These are phyloP conservation scores for Solanum piurae DNA, from an alignment of 257 asterid species.

Conservation along the genomic window DNA sequence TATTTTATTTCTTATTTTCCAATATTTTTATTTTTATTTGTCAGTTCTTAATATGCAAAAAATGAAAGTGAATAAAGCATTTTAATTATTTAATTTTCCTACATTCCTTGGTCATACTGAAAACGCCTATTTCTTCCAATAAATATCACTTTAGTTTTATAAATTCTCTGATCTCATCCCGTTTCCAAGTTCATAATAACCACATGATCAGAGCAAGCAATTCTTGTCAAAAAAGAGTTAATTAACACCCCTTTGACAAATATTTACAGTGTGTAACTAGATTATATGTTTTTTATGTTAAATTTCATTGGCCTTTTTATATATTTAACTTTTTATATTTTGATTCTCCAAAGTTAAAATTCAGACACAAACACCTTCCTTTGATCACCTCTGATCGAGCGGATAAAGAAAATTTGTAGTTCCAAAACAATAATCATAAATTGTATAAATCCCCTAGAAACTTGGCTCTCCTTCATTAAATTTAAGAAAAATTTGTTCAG, in stretches of 20 bases:
- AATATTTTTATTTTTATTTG: neutral
- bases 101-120: neutral
- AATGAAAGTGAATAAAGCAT: neutral
- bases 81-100: neutral
- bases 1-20: too few species aligned
- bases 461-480: neutral
- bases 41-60: neutral
- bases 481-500: neutral
- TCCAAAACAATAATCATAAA: neutral
- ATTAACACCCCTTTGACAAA: neutral
- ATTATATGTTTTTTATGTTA: neutral
- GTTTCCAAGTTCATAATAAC: neutral
- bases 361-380: neutral
- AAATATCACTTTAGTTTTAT: neutral
- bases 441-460: neutral
- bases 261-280: neutral
- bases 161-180: neutral
- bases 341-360: neutral
- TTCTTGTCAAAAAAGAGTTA: neutral
- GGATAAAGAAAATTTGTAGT: too few species aligned
- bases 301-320: neutral
- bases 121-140: neutral
- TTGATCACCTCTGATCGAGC: neutral
- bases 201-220: neutral
- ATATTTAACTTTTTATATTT: too few species aligned